Conservation (phyloP, 257 asterid species). For the Solanum habrochaites region DNA sequence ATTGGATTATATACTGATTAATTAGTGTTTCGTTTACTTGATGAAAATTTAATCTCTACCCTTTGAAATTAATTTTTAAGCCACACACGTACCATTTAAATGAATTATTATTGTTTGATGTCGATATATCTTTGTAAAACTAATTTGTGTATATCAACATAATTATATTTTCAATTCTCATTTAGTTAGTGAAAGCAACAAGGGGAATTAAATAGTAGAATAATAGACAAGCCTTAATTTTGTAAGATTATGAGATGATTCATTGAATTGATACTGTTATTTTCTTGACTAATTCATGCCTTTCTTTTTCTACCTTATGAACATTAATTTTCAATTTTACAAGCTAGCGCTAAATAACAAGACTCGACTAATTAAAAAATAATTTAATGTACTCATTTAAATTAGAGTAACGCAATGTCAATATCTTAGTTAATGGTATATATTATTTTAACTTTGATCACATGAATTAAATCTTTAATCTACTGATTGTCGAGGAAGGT, state of each 20-base stretch:
- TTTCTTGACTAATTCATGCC: not conserved
- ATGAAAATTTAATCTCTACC: too few relatives aligned
- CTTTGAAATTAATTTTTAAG: too few relatives aligned
- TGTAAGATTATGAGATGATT: not conserved
- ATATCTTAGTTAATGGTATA: too few relatives aligned
- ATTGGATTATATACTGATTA: too few relatives aligned
- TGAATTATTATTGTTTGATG: not conserved
- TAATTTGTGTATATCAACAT: not conserved
- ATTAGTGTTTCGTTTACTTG: not conserved
- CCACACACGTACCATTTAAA: not conserved
- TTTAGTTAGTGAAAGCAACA: not conserved
- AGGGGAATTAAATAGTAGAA: not conserved
- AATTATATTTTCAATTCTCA: not conserved
- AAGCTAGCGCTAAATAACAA: not conserved
- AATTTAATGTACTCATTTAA: too few relatives aligned
- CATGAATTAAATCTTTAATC: not conserved
- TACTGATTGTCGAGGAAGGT: not conserved
- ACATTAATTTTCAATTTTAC: not conserved
- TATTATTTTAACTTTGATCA: not conserved
- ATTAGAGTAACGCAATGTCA: too few relatives aligned
- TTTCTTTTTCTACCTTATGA: not conserved
- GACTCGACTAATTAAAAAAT: not conserved
- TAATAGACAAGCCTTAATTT: not conserved
- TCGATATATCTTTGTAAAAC: not conserved
- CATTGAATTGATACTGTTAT: not conserved